phyloP scores from a whole-genome alignment of 495 filamentous ascomycete genomes.

The Hypoxylon fragiforme region DNA sequence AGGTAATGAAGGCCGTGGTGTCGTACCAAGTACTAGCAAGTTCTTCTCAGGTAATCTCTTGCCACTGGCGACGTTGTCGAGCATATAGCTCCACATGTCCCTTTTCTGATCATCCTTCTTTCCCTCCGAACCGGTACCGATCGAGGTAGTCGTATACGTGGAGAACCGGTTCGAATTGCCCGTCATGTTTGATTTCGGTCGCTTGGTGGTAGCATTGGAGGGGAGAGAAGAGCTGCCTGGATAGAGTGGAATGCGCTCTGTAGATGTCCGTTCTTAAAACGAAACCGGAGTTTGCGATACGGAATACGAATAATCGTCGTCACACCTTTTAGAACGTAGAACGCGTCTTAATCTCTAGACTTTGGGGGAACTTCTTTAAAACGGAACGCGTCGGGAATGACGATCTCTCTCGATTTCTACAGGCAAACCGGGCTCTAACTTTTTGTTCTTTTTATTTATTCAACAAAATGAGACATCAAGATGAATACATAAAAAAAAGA shows the following conservation, averaged over 20 bases:
- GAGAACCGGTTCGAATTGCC: constrained; percentile 61
- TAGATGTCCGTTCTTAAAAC: no score
- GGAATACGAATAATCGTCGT: constrained; percentile 13
- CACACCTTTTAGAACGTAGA: constrained; percentile 13
- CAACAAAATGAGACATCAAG: constrained; percentile 14
- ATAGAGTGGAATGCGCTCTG: not conserved
- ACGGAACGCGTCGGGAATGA: constrained; percentile 25
- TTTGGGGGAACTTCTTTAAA: not conserved
- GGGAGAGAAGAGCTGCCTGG: not conserved
- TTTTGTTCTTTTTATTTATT: constrained; percentile 10
- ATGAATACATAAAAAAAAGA: not conserved
- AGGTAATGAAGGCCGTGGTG: no score
- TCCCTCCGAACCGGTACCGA: constrained; percentile 44
- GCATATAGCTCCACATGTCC: constrained; percentile 93
- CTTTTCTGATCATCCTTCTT: constrained; percentile 75
- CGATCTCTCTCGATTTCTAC: constrained; percentile 16
- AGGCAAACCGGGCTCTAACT: constrained; percentile 5
- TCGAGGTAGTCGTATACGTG: constrained; percentile 53
- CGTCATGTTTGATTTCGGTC: constrained; percentile 47
- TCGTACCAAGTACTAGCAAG: constrained; percentile 77
- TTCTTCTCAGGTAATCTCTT: constrained; percentile 93
- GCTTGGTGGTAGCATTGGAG: constrained; percentile 36
- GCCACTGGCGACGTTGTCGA: constrained; percentile 86
- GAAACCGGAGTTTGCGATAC: not conserved
- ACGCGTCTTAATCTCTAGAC: constrained; percentile 32